Conservation (phyloP, 2,329 filamentous ascomycete species). For the Esteya vermicola region DNA sequence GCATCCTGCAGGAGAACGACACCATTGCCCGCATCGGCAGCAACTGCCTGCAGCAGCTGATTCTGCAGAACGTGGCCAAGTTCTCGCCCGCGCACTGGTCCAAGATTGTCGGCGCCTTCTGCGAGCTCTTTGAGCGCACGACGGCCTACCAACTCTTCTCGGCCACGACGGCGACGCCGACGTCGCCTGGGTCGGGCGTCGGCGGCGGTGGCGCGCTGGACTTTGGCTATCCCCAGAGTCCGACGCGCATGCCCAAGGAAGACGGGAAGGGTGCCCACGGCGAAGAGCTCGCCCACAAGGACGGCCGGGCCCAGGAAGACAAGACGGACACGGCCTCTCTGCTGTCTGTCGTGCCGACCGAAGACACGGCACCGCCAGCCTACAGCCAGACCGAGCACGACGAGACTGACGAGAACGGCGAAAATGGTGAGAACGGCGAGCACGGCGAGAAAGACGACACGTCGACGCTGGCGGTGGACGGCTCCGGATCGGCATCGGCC, state of each 20-base stretch:
- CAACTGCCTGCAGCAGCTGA: constrained; percentile 93
- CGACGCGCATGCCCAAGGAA: constrained; percentile 28
- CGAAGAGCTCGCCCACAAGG: background rate
- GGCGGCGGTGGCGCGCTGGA: constrained; percentile 36
- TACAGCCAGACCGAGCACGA: constrained; percentile 9
- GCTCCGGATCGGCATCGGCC: constrained; percentile 17
- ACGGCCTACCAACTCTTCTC: constrained; percentile 94
- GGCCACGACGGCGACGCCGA: constrained; percentile 47
- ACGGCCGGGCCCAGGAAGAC: too few relatives aligned
- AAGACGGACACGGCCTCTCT: constrained; percentile 17
- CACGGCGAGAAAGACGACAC: constrained; percentile 7
- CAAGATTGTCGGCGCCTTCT: constrained; percentile 90
- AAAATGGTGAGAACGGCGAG: constrained; percentile 23
- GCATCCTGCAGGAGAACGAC: constrained; percentile 98
- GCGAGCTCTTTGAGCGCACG: constrained; percentile 85
- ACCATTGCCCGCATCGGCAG: constrained; percentile 96
- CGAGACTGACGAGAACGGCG: constrained; percentile 15
- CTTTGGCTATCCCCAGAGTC: constrained; percentile 30
- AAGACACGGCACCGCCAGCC: constrained; percentile 13
- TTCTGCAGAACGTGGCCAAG: constrained; percentile 90
- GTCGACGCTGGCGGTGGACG: constrained; percentile 16
- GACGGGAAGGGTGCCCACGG: constrained; percentile 24
- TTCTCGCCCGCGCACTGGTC: constrained; percentile 81
- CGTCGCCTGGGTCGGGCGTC: constrained; percentile 28
- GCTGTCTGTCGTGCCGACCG: constrained; percentile 14